Conservation (phyloP, 805 yeast species). For the Peterozyma xylosa region DNA sequence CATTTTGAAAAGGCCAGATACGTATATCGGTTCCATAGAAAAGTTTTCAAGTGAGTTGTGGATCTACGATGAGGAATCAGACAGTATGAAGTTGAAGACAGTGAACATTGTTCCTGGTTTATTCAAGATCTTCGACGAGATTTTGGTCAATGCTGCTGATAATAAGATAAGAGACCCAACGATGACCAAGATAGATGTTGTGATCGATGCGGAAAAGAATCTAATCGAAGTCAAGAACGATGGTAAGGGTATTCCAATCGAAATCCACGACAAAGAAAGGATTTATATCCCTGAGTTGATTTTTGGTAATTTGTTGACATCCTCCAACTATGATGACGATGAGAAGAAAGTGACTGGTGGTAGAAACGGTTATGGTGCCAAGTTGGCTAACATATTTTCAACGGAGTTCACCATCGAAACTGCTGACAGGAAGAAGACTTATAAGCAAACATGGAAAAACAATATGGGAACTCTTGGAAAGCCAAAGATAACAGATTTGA, state of each 20-base stretch:
- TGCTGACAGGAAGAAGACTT: conserved; percentile 64
- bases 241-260: conserved; percentile 93
- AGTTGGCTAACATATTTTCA: conserved; percentile 92
- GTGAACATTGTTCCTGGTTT: conserved; percentile 92
- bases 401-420: conserved; percentile 84
- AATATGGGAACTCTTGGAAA: conserved; percentile 77
- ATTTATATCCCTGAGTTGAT: conserved; percentile 94
- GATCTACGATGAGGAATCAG: conserved; percentile 65
- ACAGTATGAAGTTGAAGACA: conserved; percentile 46
- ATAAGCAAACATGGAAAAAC: conserved; percentile 77
- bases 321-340: conserved; percentile 93
- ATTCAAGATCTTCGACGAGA: conserved; percentile 94
- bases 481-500: conserved; percentile 60
- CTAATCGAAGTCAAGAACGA: conserved; percentile 79
- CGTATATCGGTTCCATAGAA: conserved; percentile 94
- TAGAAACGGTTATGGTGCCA: conserved; percentile 97
- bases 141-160: conserved; percentile 96
- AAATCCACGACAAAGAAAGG: conserved; percentile 84
- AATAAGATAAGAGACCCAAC: conserved; percentile 91
- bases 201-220: conserved; percentile 68
- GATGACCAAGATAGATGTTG: conserved; percentile 84
- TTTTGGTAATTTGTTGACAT: conserved; percentile 90
- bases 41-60: conserved; percentile 73
- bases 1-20: conserved; percentile 94
- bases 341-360: conserved; percentile 97